A percentile compares a stretch with the other conserved stretches of the same genome.
Evolutionary conservation across 2,329 filamentous ascomycete species (phyloP).

Genomic region (Trichophyton rubrum): DNA sequence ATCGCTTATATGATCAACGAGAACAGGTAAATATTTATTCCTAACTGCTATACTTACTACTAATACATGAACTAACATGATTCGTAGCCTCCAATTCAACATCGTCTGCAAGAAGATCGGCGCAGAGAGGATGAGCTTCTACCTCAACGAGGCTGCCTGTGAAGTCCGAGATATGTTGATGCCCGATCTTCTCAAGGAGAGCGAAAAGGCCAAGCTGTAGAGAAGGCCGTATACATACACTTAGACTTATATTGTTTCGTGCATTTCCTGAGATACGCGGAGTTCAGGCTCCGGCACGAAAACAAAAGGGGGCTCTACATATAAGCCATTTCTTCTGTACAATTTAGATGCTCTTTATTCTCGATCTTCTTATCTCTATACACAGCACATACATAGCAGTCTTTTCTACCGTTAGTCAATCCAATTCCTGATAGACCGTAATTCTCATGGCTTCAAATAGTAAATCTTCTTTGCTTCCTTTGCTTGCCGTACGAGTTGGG

Average conservation of each 20-base stretch:
- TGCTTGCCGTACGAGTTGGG: not conserved
- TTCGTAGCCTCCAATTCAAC: conserved; percentile 81
- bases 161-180: conserved; percentile 80
- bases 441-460: not conserved
- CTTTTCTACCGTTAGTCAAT: not conserved
- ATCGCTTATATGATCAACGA: conserved; percentile 99
- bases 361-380: not conserved
- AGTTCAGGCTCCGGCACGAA: not conserved
- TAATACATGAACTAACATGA: not conserved
- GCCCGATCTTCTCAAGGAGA: conserved; percentile 54
- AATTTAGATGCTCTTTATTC: not conserved
- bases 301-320: not conserved
- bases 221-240: not conserved
- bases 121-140: conserved; percentile 87
- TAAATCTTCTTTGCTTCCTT: not conserved
- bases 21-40: conserved; percentile 56
- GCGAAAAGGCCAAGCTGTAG: conserved; percentile 73
- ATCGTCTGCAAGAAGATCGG: conserved; percentile 88
- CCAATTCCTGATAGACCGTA: not conserved
- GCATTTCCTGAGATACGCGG: not conserved
- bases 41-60: not conserved
- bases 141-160: conserved; percentile 80
- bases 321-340: not conserved
- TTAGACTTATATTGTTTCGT: not conserved
- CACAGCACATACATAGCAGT: not conserved